Evolutionary conservation across 495 filamentous ascomycete species (phyloP).

Genomic region (Bombardia bombarda): DNA sequence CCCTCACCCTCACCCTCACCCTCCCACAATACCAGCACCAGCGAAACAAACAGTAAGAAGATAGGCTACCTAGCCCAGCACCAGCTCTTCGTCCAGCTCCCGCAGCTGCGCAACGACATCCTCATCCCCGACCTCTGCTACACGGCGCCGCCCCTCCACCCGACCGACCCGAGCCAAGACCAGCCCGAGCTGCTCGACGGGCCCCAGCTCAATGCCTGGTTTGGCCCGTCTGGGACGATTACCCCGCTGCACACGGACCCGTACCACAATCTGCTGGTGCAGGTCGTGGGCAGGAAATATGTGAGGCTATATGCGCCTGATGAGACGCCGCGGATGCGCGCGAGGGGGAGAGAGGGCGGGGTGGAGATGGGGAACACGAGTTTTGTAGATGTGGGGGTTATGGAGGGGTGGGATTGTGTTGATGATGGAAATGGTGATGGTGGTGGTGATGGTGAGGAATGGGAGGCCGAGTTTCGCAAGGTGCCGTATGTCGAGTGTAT

Average conservation of each 20-base stretch:
- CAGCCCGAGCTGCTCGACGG: slow-evolving; percentile 42
- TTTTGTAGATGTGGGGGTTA: slow-evolving; percentile 56
- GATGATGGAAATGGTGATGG: slow-evolving; percentile 36
- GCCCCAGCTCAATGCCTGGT: slow-evolving; percentile 78
- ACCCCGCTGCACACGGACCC: slow-evolving; percentile 91
- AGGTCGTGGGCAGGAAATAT: slow-evolving; percentile 89
- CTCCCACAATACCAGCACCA: not conserved
- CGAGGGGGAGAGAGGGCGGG: slow-evolving; percentile 55
- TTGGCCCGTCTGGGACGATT: slow-evolving; percentile 80
- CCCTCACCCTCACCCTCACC: not conserved
- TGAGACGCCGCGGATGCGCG: slow-evolving; percentile 52
- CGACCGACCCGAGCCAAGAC: slow-evolving; percentile 41
- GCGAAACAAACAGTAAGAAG: slow-evolving; percentile 5
- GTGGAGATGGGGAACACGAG: slow-evolving; percentile 95
- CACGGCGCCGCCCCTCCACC: slow-evolving; percentile 49
- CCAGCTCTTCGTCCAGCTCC: slow-evolving; percentile 76
- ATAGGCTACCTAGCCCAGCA: slow-evolving; percentile 88
- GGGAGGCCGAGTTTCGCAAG: slow-evolving; percentile 44
- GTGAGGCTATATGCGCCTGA: slow-evolving; percentile 72
- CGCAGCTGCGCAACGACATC: slow-evolving; percentile 68
- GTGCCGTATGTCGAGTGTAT: slow-evolving; percentile 73
- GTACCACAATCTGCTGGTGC: slow-evolving; percentile 85
- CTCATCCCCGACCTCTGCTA: slow-evolving; percentile 80
- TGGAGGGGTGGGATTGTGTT: slow-evolving; percentile 45
- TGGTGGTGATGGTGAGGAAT: slow-evolving; percentile 50